These are phyloP conservation scores for Lactifluus hygrophoroides DNA, from an alignment of 768 basidiomycete species.

Conservation along the genomic window DNA sequence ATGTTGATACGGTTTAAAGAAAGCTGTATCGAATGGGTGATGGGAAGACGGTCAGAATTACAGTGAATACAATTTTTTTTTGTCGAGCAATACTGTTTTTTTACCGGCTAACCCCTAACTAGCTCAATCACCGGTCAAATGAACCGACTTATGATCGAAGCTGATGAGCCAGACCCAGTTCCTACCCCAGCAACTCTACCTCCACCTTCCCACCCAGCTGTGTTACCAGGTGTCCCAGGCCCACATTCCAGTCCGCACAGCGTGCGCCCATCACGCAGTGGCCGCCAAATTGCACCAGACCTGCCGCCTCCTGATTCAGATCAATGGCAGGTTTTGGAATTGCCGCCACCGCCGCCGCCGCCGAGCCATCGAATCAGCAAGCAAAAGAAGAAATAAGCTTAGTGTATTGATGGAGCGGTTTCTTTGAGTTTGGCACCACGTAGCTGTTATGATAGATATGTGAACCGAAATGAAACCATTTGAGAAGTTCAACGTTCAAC, in stretches of 20 bases:
- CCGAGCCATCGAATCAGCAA: neutral
- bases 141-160: constrained; percentile 31
- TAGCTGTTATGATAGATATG: neutral
- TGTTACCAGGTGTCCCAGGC: constrained; percentile 1
- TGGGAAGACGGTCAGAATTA: constrained; percentile 61
- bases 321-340: constrained; percentile 28
- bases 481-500: too few relatives aligned
- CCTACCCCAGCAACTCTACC: constrained; percentile 6
- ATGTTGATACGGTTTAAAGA: constrained; percentile 71
- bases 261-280: neutral
- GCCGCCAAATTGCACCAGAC: constrained; percentile 21
- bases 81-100: neutral
- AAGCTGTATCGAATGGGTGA: constrained; percentile 66
- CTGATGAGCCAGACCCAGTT: neutral
- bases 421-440: neutral
- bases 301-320: constrained; percentile 33
- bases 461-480: neutral
- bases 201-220: neutral
- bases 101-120: neutral
- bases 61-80: constrained; percentile 36
- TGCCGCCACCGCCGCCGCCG: constrained; percentile 24
- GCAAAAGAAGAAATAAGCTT: constrained; percentile 8
- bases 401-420: neutral
- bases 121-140: constrained; percentile 38
- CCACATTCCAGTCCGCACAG: neutral